Evolutionary conservation across 768 basidiomycete species (phyloP), one percentile per base, ranked within the genome.

Genomic region (Saitozyma podzolica): DNA sequence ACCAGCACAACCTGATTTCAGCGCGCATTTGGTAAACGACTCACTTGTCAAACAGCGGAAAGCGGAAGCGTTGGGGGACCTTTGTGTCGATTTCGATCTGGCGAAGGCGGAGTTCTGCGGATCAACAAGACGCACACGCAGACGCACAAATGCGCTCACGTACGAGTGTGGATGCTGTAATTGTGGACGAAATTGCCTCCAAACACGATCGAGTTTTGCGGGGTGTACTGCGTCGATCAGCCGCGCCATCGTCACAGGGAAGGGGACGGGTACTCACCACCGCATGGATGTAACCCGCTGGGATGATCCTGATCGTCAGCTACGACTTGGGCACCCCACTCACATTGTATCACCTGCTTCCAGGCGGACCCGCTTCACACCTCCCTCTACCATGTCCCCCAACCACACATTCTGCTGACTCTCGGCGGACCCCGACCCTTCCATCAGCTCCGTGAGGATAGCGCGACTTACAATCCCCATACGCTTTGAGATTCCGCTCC

Each of bases 171-270:
- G 50, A 95, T 86, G 70, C 92, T 88, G 78, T 89, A 79, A 8
- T 92, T 94, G 80, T 99, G 95, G 54, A 99, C 78, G 77, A 97
- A 99, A 79, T 99, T 99, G 45, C 95, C 95, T 1, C 95, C 95
- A 73, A 98, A 95, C 0, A 99, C 96, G 48, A 99, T 83, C 5
- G 94, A 89, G 76, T 99, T 93, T 40, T 84, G 80, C 0, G 95
- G 95, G 0, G 96, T 98, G 79, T 91, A 88, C 89, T 95, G 69
- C 41, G 62, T 20, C 29, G 45, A 50, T 59, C 7, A 55, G 51
- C 20, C 9, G 2, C n/a, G 45, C 29, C 6, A 47, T 17, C 1
- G 2, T 39, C 52, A 9, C 9, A 17, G 20, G 52, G 14, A 8
- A 17, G 20, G 52, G 14, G 16, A 37, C 14, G 8, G 50, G 10